These are phyloP conservation scores for Pseudognaphalium luteoalbum DNA, from an alignment of 129 eudicot genomes.

Conservation along the genomic window DNA sequence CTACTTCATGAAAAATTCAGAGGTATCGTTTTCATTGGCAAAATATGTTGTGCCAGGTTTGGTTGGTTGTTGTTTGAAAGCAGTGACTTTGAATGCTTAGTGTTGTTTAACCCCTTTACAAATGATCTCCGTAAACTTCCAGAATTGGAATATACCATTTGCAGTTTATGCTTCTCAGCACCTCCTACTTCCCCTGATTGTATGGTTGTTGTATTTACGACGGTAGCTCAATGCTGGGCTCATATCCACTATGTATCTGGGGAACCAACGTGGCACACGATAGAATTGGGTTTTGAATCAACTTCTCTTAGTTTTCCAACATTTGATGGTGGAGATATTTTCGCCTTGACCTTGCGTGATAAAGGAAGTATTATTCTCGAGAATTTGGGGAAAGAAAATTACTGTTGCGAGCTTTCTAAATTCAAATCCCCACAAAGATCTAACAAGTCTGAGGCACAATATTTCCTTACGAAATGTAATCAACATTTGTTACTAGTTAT, in stretches of 20 bases:
- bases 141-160: not conserved
- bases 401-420: not conserved
- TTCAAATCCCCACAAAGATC: not conserved
- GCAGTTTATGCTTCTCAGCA: constrained; percentile 5
- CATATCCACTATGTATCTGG: not conserved
- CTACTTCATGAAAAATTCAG: constrained; percentile 4
- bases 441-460: not conserved
- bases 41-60: constrained; percentile 14
- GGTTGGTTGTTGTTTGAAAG: constrained; percentile 32
- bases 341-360: not conserved
- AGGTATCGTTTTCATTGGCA: not conserved
- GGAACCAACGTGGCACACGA: not conserved
- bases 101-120: constrained; percentile 29
- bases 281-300: not conserved
- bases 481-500: constrained; percentile 12
- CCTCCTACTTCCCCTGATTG: constrained; percentile 24
- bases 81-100: not conserved
- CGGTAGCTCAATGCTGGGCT: too few relatives aligned
- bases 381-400: not conserved
- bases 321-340: constrained; percentile 1
- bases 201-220: constrained; percentile 22
- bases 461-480: constrained; percentile 12
- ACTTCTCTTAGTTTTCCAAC: not conserved
- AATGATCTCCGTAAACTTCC: constrained; percentile 14
- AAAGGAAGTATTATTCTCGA: not conserved